Evolutionary conservation across 179 eudicot genomes (phyloP).

Genomic region (Beta lomatogona): DNA sequence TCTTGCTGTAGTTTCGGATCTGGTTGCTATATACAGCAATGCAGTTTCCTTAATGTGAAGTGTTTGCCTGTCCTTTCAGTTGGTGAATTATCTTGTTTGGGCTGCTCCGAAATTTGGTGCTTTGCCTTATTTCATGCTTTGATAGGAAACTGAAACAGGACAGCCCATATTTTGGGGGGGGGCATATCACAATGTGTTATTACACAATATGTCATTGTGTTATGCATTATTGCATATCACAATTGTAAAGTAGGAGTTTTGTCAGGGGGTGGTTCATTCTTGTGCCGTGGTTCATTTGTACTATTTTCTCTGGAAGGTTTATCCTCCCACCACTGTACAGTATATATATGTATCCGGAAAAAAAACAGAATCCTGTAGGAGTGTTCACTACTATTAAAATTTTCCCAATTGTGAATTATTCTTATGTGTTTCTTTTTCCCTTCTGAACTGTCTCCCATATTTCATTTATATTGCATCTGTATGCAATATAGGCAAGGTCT

Average conservation of each 20-base stretch:
- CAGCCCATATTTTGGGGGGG: background rate
- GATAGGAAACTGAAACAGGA: background rate
- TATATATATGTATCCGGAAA: background rate
- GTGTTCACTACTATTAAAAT: background rate
- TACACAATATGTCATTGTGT: no score
- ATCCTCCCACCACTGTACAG: background rate
- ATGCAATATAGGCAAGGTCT: background rate
- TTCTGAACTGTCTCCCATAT: background rate
- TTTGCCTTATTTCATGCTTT: background rate
- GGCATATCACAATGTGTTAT: no score
- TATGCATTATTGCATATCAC: no score
- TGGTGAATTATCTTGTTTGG: background rate
- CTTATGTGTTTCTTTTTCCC: background rate
- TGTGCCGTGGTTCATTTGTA: slow-evolving; percentile 11
- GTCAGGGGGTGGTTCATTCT: background rate
- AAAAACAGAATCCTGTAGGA: background rate
- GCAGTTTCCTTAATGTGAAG: slow-evolving; percentile 36
- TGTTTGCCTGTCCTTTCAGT: background rate
- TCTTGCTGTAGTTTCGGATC: slow-evolving; percentile 58
- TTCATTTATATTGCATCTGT: background rate
- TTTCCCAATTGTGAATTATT: background rate
- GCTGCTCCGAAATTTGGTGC: slow-evolving; percentile 10
- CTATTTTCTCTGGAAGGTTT: background rate
- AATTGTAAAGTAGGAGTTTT: no score
- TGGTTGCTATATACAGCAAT: slow-evolving; percentile 74